phyloP scores from a whole-genome alignment of 257 asterid genomes.

The Fraxinus quadrangulata region DNA sequence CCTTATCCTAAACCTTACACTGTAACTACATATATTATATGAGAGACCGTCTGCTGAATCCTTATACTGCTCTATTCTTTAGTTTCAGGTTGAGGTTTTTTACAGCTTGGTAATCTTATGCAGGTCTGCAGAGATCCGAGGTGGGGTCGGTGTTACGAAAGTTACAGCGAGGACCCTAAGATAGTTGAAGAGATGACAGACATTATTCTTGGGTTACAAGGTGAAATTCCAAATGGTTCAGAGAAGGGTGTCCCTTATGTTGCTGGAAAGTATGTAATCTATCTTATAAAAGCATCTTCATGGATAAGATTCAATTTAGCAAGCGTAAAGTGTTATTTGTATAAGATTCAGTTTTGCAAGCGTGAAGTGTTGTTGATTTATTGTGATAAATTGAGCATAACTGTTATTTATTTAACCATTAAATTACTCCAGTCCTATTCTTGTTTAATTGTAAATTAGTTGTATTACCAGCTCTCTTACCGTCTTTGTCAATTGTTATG shows the following conservation, averaged over 20 bases:
- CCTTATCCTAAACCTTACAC: conserved; percentile 12
- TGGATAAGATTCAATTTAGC: neutral
- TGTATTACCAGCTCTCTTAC: neutral
- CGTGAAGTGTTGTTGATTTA: neutral
- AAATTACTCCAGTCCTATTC: too few species aligned
- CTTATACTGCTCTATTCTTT: neutral
- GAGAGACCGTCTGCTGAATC: neutral
- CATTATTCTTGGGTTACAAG: conserved; percentile 84
- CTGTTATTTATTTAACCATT: too few species aligned
- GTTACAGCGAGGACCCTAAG: conserved; percentile 88
- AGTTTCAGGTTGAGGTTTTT: conserved; percentile 15
- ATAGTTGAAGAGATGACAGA: conserved; percentile 83
- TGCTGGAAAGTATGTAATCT: conserved; percentile 63
- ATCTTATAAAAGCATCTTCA: conserved; percentile 23
- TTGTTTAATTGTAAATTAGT: too few species aligned
- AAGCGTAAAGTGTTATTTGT: neutral
- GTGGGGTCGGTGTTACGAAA: conserved; percentile 97
- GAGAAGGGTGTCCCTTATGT: conserved; percentile 74
- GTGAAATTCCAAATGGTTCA: conserved; percentile 71
- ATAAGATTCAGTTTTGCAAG: neutral
- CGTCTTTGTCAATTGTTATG: neutral
- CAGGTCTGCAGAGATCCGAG: conserved; percentile 97
- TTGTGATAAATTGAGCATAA: too few species aligned
- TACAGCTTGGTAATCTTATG: conserved; percentile 17
- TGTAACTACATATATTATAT: neutral